These are phyloP conservation scores for Hymenotorrendiella dingleyae DNA, from an alignment of 2,329 filamentous ascomycete genomes.

Conservation along the genomic window DNA sequence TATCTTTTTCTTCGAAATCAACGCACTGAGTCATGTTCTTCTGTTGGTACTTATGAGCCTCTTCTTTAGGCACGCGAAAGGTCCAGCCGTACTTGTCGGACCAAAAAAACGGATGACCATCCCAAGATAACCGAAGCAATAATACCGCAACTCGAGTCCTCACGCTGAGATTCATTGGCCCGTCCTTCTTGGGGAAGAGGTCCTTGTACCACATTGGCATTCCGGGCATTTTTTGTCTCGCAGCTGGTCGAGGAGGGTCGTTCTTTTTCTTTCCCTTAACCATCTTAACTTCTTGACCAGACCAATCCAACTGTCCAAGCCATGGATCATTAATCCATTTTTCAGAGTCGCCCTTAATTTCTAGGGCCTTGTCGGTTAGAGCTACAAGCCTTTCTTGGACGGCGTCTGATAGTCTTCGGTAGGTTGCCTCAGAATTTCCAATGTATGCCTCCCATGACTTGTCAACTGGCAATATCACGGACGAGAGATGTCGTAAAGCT, in stretches of 20 bases:
- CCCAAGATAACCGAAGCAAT: constrained; percentile 79
- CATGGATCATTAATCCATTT: constrained; percentile 78
- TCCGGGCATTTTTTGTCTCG: constrained; percentile 86
- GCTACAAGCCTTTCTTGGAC: constrained; percentile 69
- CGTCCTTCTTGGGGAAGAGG: constrained; percentile 64
- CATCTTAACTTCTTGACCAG: constrained; percentile 85
- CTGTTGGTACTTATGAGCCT: constrained; percentile 59
- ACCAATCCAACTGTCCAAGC: constrained; percentile 93
- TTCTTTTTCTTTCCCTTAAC: constrained; percentile 84
- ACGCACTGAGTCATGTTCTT: constrained; percentile 70
- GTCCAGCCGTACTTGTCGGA: constrained; percentile 92
- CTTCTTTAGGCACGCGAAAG: constrained; percentile 64
- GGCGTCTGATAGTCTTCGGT: constrained; percentile 68
- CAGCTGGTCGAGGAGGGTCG: constrained; percentile 70
- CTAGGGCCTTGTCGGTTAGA: constrained; percentile 71
- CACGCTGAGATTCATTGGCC: constrained; percentile 72
- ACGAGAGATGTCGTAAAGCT: constrained; percentile 84
- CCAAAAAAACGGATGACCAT: constrained; percentile 85
- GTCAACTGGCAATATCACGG: constrained; percentile 87
- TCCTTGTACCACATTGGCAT: constrained; percentile 97
- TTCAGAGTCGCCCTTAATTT: constrained; percentile 62
- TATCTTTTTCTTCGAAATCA: constrained; percentile 68
- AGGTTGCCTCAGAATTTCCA: constrained; percentile 76
- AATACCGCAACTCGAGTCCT: constrained; percentile 83
- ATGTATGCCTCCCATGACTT: constrained; percentile 84